Conservation (phyloP, 139 green algal species). For the Chlorella sp. region DNA sequence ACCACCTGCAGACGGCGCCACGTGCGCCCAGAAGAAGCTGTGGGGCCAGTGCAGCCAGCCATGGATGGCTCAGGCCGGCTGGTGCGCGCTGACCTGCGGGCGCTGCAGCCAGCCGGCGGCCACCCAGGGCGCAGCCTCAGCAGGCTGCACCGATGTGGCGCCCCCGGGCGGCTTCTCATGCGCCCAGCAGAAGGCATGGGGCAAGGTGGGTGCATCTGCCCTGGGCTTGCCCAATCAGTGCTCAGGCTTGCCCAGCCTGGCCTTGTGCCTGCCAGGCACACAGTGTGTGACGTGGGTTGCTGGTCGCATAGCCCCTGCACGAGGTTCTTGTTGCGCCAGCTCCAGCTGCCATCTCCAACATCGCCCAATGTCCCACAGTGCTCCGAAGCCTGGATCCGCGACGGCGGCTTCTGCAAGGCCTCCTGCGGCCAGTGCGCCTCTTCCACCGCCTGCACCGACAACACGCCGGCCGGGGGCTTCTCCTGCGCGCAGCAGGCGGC, state of each 20-base stretch:
- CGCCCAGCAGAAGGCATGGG: conserved; percentile 49
- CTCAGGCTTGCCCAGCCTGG: too few relatives aligned
- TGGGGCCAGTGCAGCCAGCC: conserved; percentile 15
- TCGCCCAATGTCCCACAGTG: too few relatives aligned
- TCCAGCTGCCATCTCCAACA: too few relatives aligned
- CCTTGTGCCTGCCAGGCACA: too few relatives aligned
- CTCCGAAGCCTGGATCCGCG: conserved; percentile 19
- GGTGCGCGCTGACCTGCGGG: conserved; percentile 26
- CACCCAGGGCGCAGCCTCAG: not conserved
- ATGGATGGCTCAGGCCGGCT: conserved; percentile 16
- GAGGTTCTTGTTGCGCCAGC: too few relatives aligned
- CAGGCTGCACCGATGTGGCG: conserved; percentile 13
- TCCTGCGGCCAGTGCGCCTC: conserved; percentile 41
- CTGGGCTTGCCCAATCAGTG: too few relatives aligned
- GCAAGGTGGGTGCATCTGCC: conserved; percentile 36
- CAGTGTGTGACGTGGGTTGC: too few relatives aligned
- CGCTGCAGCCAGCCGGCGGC: conserved; percentile 13
- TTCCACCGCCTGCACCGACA: not conserved
- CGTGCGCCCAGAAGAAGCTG: conserved; percentile 25
- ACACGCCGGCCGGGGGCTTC: not conserved
- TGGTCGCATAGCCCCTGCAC: too few relatives aligned
- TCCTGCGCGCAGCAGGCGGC: not conserved
- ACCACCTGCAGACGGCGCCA: conserved; percentile 9
- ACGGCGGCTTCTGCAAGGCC: conserved; percentile 31
- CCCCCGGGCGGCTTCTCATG: conserved; percentile 38